Evolutionary conservation across 441 rosid genomes (phyloP), one percentile per base, ranked within the genome.

Genomic region (Syzygium syzygioides): DNA sequence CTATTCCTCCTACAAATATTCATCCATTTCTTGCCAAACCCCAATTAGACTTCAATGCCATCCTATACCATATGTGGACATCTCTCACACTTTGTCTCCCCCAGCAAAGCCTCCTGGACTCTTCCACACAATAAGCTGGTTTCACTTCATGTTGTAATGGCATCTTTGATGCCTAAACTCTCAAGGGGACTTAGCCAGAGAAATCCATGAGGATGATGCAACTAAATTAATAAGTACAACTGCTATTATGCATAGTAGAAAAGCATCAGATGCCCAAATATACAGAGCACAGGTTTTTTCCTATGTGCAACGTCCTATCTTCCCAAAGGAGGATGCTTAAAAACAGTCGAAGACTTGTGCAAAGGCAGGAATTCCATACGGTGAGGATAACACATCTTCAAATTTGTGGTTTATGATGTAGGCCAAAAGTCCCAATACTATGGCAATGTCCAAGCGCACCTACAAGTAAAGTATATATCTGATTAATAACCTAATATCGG

Each of bases 401-500:
- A 98, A 95, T 93, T 96, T 98, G 94, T 98, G 96, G 94, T 98
- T 98, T 90, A 98, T 95, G 91, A 95, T 89, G 92, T 93, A 98
- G 89, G 99, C 99, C 6, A 92, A 93, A 91, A 98, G 99, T 88
- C 99, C 99, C 96, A 98, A 91, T 90, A 95, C 90, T 87, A 97
- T 93, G 85, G 99, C 97, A 14, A 90, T 92, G 91, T 98, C 99
- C 91, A 98, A 90, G 88, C 99, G 98, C 80, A 96, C 98, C 99
- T 98, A 88, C 95, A 93, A 89, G 86, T 56, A 68, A 89, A 90
- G 90, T 89, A 45, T 83, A 87, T 76, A 87, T 60, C 91, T 85
- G 32, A 86, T 91, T 86, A 90, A 88, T 88, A 85, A 30, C 87
- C 59, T 41, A 45, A 88, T 32, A 1, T 66, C 32, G 79, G 48